These are phyloP conservation scores for Lentinula novae-zelandiae DNA, from an alignment of 1,284 basidiomycete genomes.

Conservation along the genomic window DNA sequence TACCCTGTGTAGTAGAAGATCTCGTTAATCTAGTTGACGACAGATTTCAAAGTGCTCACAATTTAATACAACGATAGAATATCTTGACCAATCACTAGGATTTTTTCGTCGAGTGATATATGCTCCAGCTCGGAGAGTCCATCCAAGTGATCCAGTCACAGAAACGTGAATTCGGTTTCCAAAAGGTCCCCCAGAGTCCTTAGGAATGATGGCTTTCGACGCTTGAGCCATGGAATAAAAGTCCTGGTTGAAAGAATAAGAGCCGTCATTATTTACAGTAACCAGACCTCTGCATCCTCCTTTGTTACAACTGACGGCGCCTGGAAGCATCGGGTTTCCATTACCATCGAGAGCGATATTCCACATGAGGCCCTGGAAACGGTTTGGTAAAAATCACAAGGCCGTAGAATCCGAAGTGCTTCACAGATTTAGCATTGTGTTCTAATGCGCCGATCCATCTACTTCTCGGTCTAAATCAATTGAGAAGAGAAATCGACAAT, in stretches of 20 bases:
- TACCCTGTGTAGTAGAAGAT: constrained; percentile 26
- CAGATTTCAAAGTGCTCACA: constrained; percentile 15
- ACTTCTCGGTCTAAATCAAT: neutral
- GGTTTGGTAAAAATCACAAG: neutral
- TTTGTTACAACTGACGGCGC: constrained; percentile 41
- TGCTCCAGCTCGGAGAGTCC: constrained; percentile 41
- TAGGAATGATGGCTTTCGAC: constrained; percentile 34
- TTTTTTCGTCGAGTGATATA: constrained; percentile 44
- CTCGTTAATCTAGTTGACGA: neutral
- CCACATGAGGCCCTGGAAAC: constrained; percentile 45
- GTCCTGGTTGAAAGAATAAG: constrained; percentile 49
- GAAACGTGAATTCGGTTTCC: constrained; percentile 45
- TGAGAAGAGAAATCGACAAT: constrained; percentile 26
- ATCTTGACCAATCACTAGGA: constrained; percentile 43
- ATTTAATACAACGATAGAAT: constrained; percentile 52
- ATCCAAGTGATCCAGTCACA: constrained; percentile 35
- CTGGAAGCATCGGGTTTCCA: constrained; percentile 45
- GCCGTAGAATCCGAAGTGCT: neutral
- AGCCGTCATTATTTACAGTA: constrained; percentile 42
- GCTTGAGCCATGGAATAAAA: constrained; percentile 55
- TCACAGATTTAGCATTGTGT: constrained; percentile 10
- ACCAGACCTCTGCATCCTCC: constrained; percentile 48
- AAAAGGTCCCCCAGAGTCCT: constrained; percentile 48
- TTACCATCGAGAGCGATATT: constrained; percentile 47
- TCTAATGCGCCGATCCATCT: constrained; percentile 16